These are phyloP conservation scores for Cyclotella cryptica DNA, from an alignment of 108 stramenopile genomes.

Conservation along the genomic window DNA sequence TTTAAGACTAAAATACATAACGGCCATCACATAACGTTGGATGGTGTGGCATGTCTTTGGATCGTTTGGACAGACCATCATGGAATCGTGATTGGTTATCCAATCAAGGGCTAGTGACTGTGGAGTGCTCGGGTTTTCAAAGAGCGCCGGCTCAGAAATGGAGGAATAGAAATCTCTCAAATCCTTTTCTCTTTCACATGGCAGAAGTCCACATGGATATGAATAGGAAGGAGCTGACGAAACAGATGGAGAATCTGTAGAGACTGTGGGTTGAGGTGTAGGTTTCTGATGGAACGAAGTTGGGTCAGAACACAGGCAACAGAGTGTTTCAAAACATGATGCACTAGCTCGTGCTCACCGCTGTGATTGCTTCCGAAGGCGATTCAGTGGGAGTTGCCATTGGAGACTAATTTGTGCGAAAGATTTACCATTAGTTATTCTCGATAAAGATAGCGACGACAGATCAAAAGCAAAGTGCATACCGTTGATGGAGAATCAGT, in stretches of 20 bases:
- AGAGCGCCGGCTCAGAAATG: conserved; percentile 21
- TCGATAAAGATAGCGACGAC: too few species aligned
- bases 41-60: conserved; percentile 20
- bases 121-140: conserved; percentile 37
- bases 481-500: neutral
- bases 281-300: too few species aligned
- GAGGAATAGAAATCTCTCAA: conserved; percentile 26
- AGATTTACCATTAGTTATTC: too few species aligned
- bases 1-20: conserved; percentile 27
- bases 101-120: conserved; percentile 37
- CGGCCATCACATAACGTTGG: conserved; percentile 36
- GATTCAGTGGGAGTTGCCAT: too few species aligned
- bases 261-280: neutral
- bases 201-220: conserved; percentile 24
- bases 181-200: conserved; percentile 18
- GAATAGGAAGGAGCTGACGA: conserved; percentile 5
- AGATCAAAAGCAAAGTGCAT: neutral
- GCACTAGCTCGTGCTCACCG: too few species aligned
- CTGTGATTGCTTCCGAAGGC: too few species aligned
- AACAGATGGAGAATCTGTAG: neutral
- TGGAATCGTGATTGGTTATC: conserved; percentile 36
- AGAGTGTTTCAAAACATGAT: too few species aligned
- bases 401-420: too few species aligned
- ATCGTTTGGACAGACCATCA: conserved; percentile 34
- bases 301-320: too few species aligned